Evolutionary conservation across 1,139 yeast genomes (phyloP).

Genomic region (Pneumocystis wakefieldiae): DNA sequence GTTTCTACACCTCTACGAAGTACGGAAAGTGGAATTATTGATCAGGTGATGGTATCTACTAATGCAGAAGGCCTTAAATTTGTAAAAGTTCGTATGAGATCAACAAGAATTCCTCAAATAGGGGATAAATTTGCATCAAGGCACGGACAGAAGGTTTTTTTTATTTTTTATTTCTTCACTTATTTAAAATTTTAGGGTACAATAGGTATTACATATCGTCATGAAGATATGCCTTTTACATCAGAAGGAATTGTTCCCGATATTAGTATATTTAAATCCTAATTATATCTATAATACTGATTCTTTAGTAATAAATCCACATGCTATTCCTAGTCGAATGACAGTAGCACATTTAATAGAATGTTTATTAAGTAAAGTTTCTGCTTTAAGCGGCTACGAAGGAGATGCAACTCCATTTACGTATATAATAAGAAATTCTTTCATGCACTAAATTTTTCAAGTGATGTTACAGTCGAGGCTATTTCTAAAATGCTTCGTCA

Average conservation of each 20-base stretch:
- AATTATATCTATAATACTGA: background rate
- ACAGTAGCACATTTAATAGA: slow-evolving; percentile 98
- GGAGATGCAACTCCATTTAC: slow-evolving; percentile 99
- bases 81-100: slow-evolving; percentile 96
- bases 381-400: slow-evolving; percentile 86
- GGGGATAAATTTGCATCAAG: slow-evolving; percentile 99
- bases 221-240: slow-evolving; percentile 99
- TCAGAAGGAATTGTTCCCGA: slow-evolving; percentile 94
- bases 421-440: slow-evolving; percentile 27
- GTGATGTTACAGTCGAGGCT: slow-evolving; percentile 78
- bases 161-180: background rate
- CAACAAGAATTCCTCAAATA: slow-evolving; percentile 94
- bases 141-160: slow-evolving; percentile 70
- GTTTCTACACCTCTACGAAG: slow-evolving; percentile 95
- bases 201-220: slow-evolving; percentile 94
- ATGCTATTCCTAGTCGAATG: slow-evolving; percentile 99
- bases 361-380: slow-evolving; percentile 88
- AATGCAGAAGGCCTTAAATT: slow-evolving; percentile 96
- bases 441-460: background rate
- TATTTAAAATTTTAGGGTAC: slow-evolving; percentile 44
- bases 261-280: background rate
- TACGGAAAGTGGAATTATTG: slow-evolving; percentile 96
- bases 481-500: slow-evolving; percentile 80
- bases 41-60: slow-evolving; percentile 89
- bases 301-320: slow-evolving; percentile 84